These are phyloP conservation scores for Vigna trinervia DNA, from an alignment of 306 rosid species.

Conservation along the genomic window DNA sequence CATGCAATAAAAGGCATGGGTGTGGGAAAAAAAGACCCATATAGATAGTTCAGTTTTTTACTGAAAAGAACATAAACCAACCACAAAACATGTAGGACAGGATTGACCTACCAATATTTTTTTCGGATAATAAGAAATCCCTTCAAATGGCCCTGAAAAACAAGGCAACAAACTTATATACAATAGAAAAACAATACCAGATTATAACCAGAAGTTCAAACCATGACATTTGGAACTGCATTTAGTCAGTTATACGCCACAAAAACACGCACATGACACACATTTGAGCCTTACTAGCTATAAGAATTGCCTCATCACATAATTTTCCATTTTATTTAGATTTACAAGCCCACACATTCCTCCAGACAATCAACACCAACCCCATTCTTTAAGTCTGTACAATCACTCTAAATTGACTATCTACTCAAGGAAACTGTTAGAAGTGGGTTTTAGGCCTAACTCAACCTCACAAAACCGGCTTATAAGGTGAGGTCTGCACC, in stretches of 20 bases:
- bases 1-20: slow-evolving; percentile 29
- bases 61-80: slow-evolving; percentile 25
- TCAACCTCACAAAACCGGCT: too few species aligned
- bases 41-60: slow-evolving; percentile 3
- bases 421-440: not conserved
- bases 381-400: not conserved
- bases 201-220: slow-evolving; percentile 6
- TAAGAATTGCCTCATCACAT: slow-evolving; percentile 1
- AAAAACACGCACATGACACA: not conserved
- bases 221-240: slow-evolving; percentile 4
- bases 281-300: not conserved
- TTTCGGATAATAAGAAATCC: slow-evolving; percentile 76
- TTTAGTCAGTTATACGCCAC: not conserved
- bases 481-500: too few species aligned
- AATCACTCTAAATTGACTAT: not conserved
- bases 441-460: too few species aligned
- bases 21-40: not conserved
- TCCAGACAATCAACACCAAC: slow-evolving; percentile 1
- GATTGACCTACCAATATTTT: slow-evolving; percentile 65
- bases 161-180: slow-evolving; percentile 11
- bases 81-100: slow-evolving; percentile 31
- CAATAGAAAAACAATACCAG: slow-evolving; percentile 23
- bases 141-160: slow-evolving; percentile 83
- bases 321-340: slow-evolving; percentile 25
- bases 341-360: slow-evolving; percentile 8